These are phyloP conservation scores for Aspergillus aculeatinus DNA, from an alignment of 2,329 filamentous ascomycete genomes.

Conservation along the genomic window DNA sequence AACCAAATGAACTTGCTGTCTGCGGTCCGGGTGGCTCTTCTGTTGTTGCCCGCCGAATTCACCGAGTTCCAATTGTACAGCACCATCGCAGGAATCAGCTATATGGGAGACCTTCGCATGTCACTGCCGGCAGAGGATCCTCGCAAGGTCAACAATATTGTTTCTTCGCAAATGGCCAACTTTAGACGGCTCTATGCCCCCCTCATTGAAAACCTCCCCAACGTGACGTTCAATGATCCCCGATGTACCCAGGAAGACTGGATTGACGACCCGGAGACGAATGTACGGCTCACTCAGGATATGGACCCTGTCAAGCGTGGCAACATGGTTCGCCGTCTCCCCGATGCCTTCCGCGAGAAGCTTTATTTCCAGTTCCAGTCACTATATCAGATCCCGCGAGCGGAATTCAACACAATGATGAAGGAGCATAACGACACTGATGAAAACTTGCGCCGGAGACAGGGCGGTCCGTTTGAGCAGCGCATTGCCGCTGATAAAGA, in stretches of 20 bases:
- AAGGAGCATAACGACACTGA: slow-evolving; percentile 69
- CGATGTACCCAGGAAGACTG: slow-evolving; percentile 60
- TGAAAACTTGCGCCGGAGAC: slow-evolving; percentile 66
- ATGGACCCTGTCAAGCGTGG: slow-evolving; percentile 88
- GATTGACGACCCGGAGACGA: slow-evolving; percentile 61
- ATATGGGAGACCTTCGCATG: slow-evolving; percentile 97
- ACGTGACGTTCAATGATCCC: slow-evolving; percentile 72
- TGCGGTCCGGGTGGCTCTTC: slow-evolving; percentile 81
- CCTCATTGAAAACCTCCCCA: slow-evolving; percentile 84
- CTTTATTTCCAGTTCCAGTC: slow-evolving; percentile 94
- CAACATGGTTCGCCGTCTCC: slow-evolving; percentile 94
- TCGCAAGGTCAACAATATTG: slow-evolving; percentile 90
- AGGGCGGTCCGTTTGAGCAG: slow-evolving; percentile 82
- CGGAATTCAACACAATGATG: slow-evolving; percentile 83
- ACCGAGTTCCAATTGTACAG: slow-evolving; percentile 85
- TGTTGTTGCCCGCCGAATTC: slow-evolving; percentile 80
- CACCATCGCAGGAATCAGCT: slow-evolving; percentile 88
- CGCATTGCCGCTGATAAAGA: slow-evolving; percentile 73
- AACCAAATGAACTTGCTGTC: slow-evolving; percentile 96
- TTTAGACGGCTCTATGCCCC: slow-evolving; percentile 91
- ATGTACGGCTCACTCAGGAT: slow-evolving; percentile 75
- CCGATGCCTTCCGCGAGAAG: slow-evolving; percentile 79
- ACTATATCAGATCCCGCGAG: slow-evolving; percentile 79
- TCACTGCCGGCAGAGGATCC: slow-evolving; percentile 84
- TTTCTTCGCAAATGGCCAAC: slow-evolving; percentile 83